Percentiles rank a stretch among this genome's conserved stretches.
Evolutionary conservation across 768 basidiomycete genomes (phyloP).

Genomic region (Leccinum obscurum): DNA sequence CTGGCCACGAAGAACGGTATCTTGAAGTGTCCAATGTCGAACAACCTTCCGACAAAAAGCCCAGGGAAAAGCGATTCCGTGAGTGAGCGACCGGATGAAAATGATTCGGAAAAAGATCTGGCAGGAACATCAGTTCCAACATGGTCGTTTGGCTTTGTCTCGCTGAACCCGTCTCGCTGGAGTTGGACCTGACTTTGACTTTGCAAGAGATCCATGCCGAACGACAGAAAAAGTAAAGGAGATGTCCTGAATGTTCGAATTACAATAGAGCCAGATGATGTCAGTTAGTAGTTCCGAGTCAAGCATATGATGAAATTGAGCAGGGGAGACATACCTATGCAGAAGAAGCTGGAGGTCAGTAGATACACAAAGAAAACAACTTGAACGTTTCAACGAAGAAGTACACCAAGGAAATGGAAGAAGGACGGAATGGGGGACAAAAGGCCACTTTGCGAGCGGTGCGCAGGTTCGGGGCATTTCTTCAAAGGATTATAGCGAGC

Average conservation of each 20-base stretch:
- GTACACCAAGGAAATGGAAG: neutral
- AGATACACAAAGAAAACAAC: neutral
- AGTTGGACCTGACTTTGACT: neutral
- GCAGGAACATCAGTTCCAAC: neutral
- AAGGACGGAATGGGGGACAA: neutral
- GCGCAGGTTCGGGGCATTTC: neutral
- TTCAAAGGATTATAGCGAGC: conserved; percentile 6
- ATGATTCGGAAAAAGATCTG: neutral
- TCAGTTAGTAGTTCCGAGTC: neutral
- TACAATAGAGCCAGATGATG: neutral
- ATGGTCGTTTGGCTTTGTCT: neutral
- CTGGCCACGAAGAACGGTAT: conserved; percentile 49
- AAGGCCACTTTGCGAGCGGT: neutral
- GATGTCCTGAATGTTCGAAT: no score
- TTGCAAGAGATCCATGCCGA: conserved; percentile 3
- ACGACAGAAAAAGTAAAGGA: neutral
- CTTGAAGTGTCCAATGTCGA: conserved; percentile 71
- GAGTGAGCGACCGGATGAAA: neutral
- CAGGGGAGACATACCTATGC: neutral
- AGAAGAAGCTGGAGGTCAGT: neutral
- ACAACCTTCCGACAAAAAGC: conserved; percentile 63
- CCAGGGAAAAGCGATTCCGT: conserved; percentile 46
- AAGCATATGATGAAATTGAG: no score
- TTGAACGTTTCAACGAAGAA: neutral
- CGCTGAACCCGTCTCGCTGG: neutral